phyloP scores from a whole-genome alignment of 2,329 filamentous ascomycete genomes.

The Xylaria sp. region DNA sequence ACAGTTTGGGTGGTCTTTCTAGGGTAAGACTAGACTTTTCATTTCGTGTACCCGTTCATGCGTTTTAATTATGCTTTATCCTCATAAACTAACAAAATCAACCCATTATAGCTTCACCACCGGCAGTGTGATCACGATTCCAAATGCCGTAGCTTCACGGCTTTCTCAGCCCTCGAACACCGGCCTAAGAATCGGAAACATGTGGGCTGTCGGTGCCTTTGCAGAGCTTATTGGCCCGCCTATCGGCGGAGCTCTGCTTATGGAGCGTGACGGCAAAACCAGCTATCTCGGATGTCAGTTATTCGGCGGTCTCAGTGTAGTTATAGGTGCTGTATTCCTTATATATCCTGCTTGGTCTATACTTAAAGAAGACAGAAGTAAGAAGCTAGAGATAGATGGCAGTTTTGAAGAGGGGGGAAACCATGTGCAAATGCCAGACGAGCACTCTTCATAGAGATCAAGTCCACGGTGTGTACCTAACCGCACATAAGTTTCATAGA shows the following conservation, averaged over 20 bases:
- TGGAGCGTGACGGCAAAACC: not conserved
- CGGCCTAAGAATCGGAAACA: not conserved
- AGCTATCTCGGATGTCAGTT: not conserved
- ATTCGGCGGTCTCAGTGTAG: not conserved
- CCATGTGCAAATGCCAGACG: not conserved
- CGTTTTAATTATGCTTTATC: not conserved
- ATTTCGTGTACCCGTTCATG: not conserved
- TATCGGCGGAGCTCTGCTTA: not conserved
- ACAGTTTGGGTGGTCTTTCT: not conserved
- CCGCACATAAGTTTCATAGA: not conserved
- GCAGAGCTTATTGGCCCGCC: not conserved
- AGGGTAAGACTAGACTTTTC: not conserved
- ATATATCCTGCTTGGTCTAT: not conserved
- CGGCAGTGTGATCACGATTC: not conserved
- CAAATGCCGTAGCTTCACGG: not conserved
- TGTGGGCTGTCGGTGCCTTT: not conserved
- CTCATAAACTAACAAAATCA: not conserved
- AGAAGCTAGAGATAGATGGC: not conserved
- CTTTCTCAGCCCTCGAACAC: not conserved
- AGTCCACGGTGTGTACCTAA: not conserved
- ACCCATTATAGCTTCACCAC: not conserved
- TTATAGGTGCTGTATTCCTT: not conserved
- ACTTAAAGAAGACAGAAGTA: not conserved
- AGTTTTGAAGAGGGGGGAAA: not conserved
- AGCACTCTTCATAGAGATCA: not conserved